These are phyloP conservation scores for Thelonectria rubi DNA, from an alignment of 2,329 filamentous ascomycete species.

Conservation along the genomic window DNA sequence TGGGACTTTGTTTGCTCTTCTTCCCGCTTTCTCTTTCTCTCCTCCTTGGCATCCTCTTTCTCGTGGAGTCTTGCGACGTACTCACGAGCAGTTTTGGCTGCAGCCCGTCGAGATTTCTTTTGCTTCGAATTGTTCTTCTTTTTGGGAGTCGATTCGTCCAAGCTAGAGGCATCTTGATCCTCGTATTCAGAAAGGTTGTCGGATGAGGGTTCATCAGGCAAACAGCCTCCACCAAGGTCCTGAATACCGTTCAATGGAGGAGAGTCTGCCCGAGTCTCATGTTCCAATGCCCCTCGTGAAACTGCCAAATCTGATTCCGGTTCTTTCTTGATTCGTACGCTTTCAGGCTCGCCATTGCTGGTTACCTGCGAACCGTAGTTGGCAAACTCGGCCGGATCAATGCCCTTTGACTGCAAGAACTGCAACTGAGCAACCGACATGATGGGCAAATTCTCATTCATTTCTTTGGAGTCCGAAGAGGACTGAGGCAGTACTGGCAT, in stretches of 20 bases:
- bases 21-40: constrained; percentile 12
- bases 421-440: not conserved
- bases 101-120: not conserved
- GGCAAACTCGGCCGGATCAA: not conserved
- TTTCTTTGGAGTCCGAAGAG: not conserved
- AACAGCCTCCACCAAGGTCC: not conserved
- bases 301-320: not conserved
- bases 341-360: not conserved
- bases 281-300: not conserved
- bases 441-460: not conserved
- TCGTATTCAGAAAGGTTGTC: not conserved
- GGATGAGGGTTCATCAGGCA: not conserved
- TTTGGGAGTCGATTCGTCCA: not conserved
- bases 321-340: not conserved
- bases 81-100: constrained; percentile 2
- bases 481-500: not conserved
- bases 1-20: not conserved
- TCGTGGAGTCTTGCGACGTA: constrained; percentile 1
- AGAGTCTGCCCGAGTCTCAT: not conserved
- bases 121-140: not conserved
- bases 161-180: not conserved
- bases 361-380: not conserved
- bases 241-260: not conserved
- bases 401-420: not conserved
- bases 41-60: not conserved